Percentiles rank a stretch among this genome's conserved stretches.
Conservation (phyloP, 2,329 filamentous ascomycete genomes). For the Sarocladium kiliense region DNA sequence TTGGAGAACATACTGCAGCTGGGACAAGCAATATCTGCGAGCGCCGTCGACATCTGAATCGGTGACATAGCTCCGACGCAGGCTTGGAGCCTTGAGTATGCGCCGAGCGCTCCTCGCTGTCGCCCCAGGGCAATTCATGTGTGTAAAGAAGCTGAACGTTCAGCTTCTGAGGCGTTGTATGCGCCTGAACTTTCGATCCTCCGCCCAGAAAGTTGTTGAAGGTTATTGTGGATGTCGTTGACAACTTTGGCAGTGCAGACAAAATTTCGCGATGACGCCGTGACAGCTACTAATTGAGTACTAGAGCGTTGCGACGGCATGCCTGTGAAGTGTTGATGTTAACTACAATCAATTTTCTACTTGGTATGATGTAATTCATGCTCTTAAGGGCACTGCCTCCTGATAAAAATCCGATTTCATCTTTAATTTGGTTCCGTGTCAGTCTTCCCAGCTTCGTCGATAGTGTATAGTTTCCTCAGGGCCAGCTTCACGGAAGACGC, state of each 20-base stretch:
- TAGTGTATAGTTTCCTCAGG: too few relatives aligned
- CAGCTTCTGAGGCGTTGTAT: not conserved
- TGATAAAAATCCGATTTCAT: too few relatives aligned
- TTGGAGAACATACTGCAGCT: slow-evolving; percentile 38
- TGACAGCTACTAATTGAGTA: not conserved
- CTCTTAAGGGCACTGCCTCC: too few relatives aligned
- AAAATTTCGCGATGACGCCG: slow-evolving; percentile 5
- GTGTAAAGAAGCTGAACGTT: slow-evolving; percentile 10
- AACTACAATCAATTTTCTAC: too few relatives aligned
- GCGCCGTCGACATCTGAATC: slow-evolving; percentile 48
- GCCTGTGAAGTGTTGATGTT: too few relatives aligned
- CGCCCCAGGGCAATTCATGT: slow-evolving; percentile 33
- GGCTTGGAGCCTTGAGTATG: not conserved
- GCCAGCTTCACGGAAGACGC: too few relatives aligned
- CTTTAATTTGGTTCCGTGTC: too few relatives aligned
- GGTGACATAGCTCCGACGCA: slow-evolving; percentile 39
- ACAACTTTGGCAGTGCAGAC: not conserved
- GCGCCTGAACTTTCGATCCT: too few relatives aligned
- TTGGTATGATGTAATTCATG: too few relatives aligned
- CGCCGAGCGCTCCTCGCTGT: not conserved
- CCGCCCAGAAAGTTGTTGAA: not conserved
- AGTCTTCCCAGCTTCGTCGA: too few relatives aligned
- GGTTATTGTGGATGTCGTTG: not conserved
- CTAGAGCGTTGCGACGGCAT: too few relatives aligned
- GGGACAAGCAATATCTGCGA: slow-evolving; percentile 47